Evolutionary conservation across 192 early-diverging fungal genomes (phyloP).

Genomic region (Coemansia sp.): DNA sequence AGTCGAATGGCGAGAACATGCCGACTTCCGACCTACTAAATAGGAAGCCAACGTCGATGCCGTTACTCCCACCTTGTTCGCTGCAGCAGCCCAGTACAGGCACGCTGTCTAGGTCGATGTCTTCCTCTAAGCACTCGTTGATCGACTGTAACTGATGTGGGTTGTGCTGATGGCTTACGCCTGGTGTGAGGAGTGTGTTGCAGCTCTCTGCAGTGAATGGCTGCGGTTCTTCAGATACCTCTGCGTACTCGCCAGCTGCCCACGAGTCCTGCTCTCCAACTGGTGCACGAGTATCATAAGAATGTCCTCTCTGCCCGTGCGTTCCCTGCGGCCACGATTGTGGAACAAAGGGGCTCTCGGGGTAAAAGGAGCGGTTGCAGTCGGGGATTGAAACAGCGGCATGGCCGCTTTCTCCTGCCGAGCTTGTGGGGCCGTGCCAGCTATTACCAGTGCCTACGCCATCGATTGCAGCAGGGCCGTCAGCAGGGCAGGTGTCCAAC

Average conservation of each 20-base stretch:
- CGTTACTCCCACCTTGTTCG: background rate
- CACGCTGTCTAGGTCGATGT: background rate
- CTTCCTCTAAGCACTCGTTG: slow-evolving; percentile 21
- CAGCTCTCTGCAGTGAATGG: background rate
- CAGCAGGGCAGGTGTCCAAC: background rate
- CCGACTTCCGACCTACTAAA: background rate
- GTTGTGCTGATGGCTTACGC: background rate
- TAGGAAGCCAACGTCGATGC: background rate
- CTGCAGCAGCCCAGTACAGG: background rate
- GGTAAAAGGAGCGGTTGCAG: slow-evolving; percentile 8
- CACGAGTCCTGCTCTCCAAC: background rate
- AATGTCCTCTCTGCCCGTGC: background rate
- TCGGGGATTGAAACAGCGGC: background rate
- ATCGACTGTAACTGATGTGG: slow-evolving; percentile 15
- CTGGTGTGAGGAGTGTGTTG: background rate
- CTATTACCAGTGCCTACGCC: background rate
- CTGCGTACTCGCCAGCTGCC: background rate
- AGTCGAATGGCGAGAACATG: slow-evolving; percentile 3
- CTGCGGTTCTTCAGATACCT: background rate
- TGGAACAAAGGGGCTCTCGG: slow-evolving; percentile 5
- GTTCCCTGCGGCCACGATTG: slow-evolving; percentile 4
- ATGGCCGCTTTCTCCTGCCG: background rate
- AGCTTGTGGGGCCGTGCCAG: background rate
- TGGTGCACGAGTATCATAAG: background rate
- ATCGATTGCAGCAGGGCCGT: background rate